Percentiles rank a stretch among this genome's conserved stretches.
Conservation (phyloP, 2,329 filamentous ascomycete species). For the Cercospora zeina region DNA sequence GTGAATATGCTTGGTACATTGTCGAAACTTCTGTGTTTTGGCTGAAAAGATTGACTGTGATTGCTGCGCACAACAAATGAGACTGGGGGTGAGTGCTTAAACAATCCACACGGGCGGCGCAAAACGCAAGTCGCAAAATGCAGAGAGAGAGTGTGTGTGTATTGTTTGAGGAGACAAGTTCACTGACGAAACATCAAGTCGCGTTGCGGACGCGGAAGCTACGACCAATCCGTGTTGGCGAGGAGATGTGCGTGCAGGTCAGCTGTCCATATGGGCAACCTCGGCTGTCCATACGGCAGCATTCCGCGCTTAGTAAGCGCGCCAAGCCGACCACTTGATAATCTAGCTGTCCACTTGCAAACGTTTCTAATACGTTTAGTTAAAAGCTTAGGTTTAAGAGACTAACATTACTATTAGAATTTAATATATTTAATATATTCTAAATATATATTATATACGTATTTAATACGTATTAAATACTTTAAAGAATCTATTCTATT, state of each 20-base stretch:
- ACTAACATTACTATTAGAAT: too few relatives aligned
- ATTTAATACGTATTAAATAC: too few relatives aligned
- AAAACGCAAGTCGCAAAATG: background rate
- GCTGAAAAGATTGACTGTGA: background rate
- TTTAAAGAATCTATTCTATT: too few relatives aligned
- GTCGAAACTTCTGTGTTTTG: background rate
- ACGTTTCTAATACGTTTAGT: too few relatives aligned
- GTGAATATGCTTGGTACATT: slow-evolving; percentile 22
- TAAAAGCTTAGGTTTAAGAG: too few relatives aligned
- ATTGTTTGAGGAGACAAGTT: background rate
- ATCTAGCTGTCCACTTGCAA: too few relatives aligned
- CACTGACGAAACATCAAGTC: slow-evolving; percentile 1
- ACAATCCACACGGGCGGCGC: background rate
- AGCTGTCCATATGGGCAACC: too few relatives aligned
- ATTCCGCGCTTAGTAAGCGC: too few relatives aligned
- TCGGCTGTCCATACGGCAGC: too few relatives aligned
- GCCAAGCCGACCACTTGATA: too few relatives aligned
- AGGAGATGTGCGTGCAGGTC: slow-evolving; percentile 14
- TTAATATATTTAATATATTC: too few relatives aligned
- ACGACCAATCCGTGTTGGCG: background rate
- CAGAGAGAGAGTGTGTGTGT: slow-evolving; percentile 4
- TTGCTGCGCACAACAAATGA: background rate
- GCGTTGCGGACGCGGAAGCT: slow-evolving; percentile 2
- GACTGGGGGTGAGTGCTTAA: background rate
- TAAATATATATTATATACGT: too few relatives aligned